phyloP scores from a whole-genome alignment of 768 basidiomycete genomes.

The Rickenella mellea region DNA sequence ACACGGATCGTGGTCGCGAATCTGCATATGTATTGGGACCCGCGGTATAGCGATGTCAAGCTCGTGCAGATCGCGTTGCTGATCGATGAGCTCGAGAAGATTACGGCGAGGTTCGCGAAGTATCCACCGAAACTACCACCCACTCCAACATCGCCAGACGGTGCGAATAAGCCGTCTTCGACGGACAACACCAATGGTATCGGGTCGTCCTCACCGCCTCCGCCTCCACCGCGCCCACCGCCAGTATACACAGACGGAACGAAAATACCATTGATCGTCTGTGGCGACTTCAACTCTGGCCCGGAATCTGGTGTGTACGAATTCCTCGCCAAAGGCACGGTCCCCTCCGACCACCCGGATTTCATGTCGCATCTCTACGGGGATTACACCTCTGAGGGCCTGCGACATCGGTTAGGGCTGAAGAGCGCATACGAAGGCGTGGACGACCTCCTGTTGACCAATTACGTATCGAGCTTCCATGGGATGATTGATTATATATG shows the following conservation, averaged over 20 bases:
- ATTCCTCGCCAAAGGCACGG: constrained; percentile 65
- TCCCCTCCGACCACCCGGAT: constrained; percentile 74
- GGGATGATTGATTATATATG: constrained; percentile 92
- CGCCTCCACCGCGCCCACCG: constrained; percentile 38
- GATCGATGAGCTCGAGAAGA: constrained; percentile 88
- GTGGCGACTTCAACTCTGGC: constrained; percentile 93
- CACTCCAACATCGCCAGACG: constrained; percentile 7
- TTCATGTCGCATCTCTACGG: constrained; percentile 91
- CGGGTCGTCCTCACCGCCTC: too few species aligned
- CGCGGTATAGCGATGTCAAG: constrained; percentile 89
- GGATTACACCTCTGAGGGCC: constrained; percentile 81
- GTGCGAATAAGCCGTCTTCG: background rate
- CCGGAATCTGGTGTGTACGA: constrained; percentile 87
- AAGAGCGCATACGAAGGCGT: constrained; percentile 72
- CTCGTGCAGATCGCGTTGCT: constrained; percentile 91
- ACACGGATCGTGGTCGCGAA: constrained; percentile 86
- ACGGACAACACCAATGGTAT: background rate
- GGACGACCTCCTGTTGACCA: constrained; percentile 70
- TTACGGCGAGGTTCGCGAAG: constrained; percentile 73
- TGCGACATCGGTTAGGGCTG: constrained; percentile 69
- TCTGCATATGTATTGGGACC: constrained; percentile 90
- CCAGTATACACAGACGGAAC: constrained; percentile 74
- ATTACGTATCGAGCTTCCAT: constrained; percentile 80
- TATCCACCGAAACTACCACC: constrained; percentile 61
- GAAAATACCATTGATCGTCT: constrained; percentile 85